These are phyloP conservation scores for Kwoniella mangroviensis DNA, from an alignment of 768 basidiomycete species.

Conservation along the genomic window DNA sequence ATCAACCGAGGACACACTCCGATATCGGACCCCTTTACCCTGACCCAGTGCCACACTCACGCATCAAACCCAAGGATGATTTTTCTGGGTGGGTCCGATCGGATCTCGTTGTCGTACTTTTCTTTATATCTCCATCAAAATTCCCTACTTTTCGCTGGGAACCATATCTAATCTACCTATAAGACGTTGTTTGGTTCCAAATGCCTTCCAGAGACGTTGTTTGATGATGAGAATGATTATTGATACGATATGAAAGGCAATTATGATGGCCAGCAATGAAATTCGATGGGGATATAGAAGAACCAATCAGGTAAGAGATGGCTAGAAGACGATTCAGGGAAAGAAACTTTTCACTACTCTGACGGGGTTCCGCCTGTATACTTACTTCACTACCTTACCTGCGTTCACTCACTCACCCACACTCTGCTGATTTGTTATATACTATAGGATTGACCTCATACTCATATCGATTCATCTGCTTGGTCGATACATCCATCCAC, in stretches of 20 bases:
- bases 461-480: too few relatives aligned
- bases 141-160: background rate
- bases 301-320: background rate
- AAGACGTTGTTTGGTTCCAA: background rate
- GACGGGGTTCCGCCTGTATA: background rate
- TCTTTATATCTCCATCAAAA: background rate
- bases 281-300: background rate
- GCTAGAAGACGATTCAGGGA: background rate
- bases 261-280: slow-evolving; percentile 3
- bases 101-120: background rate
- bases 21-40: slow-evolving; percentile 9
- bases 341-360: background rate
- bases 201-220: background rate
- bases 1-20: background rate
- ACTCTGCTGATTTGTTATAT: too few relatives aligned
- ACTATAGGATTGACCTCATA: too few relatives aligned
- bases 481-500: too few relatives aligned
- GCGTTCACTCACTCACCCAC: background rate
- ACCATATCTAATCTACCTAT: background rate
- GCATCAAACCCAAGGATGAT: background rate
- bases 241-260: background rate
- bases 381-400: background rate
- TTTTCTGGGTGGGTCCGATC: slow-evolving; percentile 9
- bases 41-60: background rate
- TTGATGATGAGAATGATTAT: background rate